Conservation (phyloP, 768 basidiomycete genomes). For the Lactifluus hygrophoroides region DNA sequence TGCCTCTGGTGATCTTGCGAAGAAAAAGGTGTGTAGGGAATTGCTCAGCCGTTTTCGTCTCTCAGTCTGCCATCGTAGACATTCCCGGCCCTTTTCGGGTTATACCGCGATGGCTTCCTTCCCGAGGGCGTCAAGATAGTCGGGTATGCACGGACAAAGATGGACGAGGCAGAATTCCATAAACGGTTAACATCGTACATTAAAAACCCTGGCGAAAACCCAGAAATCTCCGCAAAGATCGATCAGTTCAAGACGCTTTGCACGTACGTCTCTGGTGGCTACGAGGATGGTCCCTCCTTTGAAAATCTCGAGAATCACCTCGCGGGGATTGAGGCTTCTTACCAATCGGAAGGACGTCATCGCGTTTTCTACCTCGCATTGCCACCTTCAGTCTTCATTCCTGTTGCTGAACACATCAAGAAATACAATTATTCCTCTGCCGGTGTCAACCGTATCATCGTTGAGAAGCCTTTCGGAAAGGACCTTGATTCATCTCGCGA, state of each 20-base stretch:
- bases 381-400: slow-evolving; percentile 92
- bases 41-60: not conserved
- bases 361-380: slow-evolving; percentile 96
- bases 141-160: slow-evolving; percentile 95
- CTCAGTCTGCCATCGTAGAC: slow-evolving; percentile 45
- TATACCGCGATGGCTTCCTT: slow-evolving; percentile 73
- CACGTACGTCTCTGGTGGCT: slow-evolving; percentile 79
- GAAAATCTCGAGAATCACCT: slow-evolving; percentile 67
- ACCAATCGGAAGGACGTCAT: slow-evolving; percentile 55
- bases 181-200: slow-evolving; percentile 80
- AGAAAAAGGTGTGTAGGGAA: slow-evolving; percentile 82
- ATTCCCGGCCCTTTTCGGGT: slow-evolving; percentile 88
- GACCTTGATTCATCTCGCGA: slow-evolving; percentile 78
- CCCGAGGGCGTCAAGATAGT: slow-evolving; percentile 84
- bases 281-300: slow-evolving; percentile 80
- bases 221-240: slow-evolving; percentile 49
- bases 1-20: slow-evolving; percentile 94
- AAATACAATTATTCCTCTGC: slow-evolving; percentile 64
- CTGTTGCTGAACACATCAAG: slow-evolving; percentile 77
- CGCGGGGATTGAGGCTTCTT: slow-evolving; percentile 65
- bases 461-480: slow-evolving; percentile 98
- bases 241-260: slow-evolving; percentile 77
- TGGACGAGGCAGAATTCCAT: slow-evolving; percentile 78
- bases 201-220: slow-evolving; percentile 63
- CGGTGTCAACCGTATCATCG: slow-evolving; percentile 85